phyloP scores from a whole-genome alignment of 345 rosid genomes.

The Dipteronia sinensis region DNA sequence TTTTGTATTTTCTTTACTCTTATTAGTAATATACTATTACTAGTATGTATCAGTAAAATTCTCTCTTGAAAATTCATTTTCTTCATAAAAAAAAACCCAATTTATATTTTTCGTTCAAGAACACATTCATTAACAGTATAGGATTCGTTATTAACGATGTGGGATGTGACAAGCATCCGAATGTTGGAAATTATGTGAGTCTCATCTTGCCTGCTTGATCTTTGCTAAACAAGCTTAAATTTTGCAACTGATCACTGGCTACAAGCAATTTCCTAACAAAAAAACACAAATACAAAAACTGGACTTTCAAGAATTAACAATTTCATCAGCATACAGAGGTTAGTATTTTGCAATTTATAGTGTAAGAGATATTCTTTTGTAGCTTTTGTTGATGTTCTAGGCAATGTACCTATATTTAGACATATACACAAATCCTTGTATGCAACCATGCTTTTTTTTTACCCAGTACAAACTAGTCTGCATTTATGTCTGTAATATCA shows the following conservation, averaged over 20 bases:
- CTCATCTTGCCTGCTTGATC: neutral
- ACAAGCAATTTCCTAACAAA: too few relatives aligned
- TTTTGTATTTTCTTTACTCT: too few relatives aligned
- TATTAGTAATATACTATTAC: too few relatives aligned
- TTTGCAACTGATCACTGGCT: too few relatives aligned
- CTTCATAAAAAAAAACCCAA: too few relatives aligned
- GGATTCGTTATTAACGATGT: neutral
- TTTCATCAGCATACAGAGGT: constrained; percentile 1
- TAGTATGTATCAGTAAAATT: too few relatives aligned
- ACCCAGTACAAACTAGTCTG: neutral
- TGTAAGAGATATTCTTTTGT: neutral
- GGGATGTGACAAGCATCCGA: too few relatives aligned
- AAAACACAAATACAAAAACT: too few relatives aligned
- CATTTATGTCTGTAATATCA: neutral
- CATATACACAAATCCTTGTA: neutral
- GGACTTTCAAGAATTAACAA: neutral
- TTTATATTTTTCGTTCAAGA: too few relatives aligned
- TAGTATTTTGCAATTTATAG: neutral
- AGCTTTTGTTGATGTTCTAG: neutral
- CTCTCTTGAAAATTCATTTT: too few relatives aligned
- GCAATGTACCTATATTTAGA: neutral
- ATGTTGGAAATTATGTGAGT: neutral
- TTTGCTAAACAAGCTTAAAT: neutral
- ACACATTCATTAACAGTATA: too few relatives aligned
- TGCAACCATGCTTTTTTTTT: neutral